Conservation (phyloP, 2,329 filamentous ascomycete genomes). For the Alternaria alternata region DNA sequence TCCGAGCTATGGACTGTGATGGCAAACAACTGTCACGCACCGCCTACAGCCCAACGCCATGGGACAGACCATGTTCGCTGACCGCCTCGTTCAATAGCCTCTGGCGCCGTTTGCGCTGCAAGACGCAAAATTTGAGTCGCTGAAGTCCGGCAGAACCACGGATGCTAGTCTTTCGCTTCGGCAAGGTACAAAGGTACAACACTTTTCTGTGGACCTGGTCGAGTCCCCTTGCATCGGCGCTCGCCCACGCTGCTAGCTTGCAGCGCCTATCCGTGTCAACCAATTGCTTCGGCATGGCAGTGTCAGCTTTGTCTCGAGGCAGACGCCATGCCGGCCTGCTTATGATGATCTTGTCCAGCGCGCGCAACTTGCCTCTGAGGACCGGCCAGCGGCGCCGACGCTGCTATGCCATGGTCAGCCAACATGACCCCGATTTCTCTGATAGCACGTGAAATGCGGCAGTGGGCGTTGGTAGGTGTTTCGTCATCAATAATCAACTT, state of each 20-base stretch:
- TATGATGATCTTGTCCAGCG: slow-evolving; percentile 25
- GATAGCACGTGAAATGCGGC: slow-evolving; percentile 43
- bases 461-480: slow-evolving; percentile 21
- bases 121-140: slow-evolving; percentile 18
- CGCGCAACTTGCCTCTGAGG: slow-evolving; percentile 16
- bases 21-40: slow-evolving; percentile 3
- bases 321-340: slow-evolving; percentile 11
- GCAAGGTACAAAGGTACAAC: slow-evolving; percentile 51
- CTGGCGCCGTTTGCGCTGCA: slow-evolving; percentile 11
- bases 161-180: slow-evolving; percentile 49
- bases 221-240: slow-evolving; percentile 49
- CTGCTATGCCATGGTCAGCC: slow-evolving; percentile 15
- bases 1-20: slow-evolving; percentile 3
- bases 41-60: not conserved
- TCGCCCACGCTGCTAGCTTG: slow-evolving; percentile 38
- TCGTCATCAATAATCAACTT: slow-evolving; percentile 21
- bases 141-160: slow-evolving; percentile 26
- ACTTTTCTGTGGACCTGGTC: slow-evolving; percentile 44
- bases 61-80: slow-evolving; percentile 2
- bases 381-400: slow-evolving; percentile 12
- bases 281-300: slow-evolving; percentile 33
- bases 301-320: slow-evolving; percentile 20
- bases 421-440: slow-evolving; percentile 19
- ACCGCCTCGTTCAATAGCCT: not conserved
- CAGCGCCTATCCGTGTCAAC: slow-evolving; percentile 33